These are phyloP conservation scores for Chaetomidium leptoderma DNA, from an alignment of 495 filamentous ascomycete genomes.

Conservation along the genomic window DNA sequence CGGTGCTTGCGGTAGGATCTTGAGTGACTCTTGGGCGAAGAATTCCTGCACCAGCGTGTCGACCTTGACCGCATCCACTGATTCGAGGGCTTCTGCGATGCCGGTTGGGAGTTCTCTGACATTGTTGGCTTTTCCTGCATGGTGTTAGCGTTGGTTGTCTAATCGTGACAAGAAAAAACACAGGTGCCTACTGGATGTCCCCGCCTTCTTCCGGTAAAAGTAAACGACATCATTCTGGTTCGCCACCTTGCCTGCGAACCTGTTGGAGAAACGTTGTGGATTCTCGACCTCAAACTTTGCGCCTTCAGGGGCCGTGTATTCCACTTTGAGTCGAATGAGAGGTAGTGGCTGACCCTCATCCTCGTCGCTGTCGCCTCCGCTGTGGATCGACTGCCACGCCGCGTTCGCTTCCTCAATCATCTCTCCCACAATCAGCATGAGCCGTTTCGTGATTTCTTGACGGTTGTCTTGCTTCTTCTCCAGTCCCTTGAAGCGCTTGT, in stretches of 20 bases:
- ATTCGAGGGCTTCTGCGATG: constrained; percentile 53
- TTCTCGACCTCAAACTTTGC: constrained; percentile 89
- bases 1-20: constrained; percentile 82
- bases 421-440: constrained; percentile 73
- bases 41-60: constrained; percentile 83
- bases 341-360: constrained; percentile 72
- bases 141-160: constrained; percentile 11
- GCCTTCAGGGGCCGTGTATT: constrained; percentile 82
- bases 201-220: constrained; percentile 81
- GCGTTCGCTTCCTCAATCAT: constrained; percentile 80
- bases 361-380: constrained; percentile 45
- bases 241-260: constrained; percentile 83
- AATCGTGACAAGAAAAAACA: neutral
- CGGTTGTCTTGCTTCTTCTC: constrained; percentile 78
- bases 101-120: constrained; percentile 53
- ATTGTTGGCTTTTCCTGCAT: constrained; percentile 33
- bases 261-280: constrained; percentile 92
- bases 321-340: constrained; percentile 82
- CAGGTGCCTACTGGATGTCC: constrained; percentile 32
- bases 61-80: constrained; percentile 75
- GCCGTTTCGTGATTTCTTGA: constrained; percentile 67
- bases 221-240: constrained; percentile 92
- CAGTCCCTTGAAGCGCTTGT: constrained; percentile 70
- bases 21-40: constrained; percentile 75
- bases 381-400: constrained; percentile 73